Base-by-base conservation (phyloP, 805 yeast species). In the Starmerella riodocensis region DNA sequence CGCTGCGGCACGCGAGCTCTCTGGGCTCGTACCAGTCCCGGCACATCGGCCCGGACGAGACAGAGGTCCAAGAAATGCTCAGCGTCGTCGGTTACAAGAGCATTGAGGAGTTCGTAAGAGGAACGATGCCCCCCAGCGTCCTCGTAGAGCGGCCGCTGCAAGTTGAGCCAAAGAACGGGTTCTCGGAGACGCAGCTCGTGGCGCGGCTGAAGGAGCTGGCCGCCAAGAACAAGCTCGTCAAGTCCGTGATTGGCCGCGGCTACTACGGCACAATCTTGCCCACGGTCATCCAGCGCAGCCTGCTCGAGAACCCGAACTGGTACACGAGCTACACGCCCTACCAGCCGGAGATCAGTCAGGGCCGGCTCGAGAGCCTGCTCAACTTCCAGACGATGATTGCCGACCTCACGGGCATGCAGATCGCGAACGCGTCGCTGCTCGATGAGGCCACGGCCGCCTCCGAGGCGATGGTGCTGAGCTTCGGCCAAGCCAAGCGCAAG, bases 381-480 rank as follows among this genome's bases (percentile, higher is more conserved):
- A 91, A 91, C 61, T 91, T 72, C 64, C 98, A 91, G 64, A 91
- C 98, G n/a, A 67, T 88, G 54, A 69, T 91, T 13, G 62, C 85
- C 22, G 94, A 91, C 44, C 69, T 91, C 49, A 91, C 98, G 0
- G 98, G 97, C 1, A 68, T 91, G 62, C 79, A 84, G n/a, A 75
- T 91, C 53, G 86, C 97, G 36, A 91, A 91, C 58, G 93, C 96
- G 2, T 88, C 97, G 2, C 66, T 91, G 37, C 69, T 91, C 51
- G 98, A 91, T 60, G 98, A 91, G 65, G 96, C 91, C 34, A 80
- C 95, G 6, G 95, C 97, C 18, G 97, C 95, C 5, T 94, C 91
- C 30, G 98, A 88, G 63, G 96, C 97, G 19, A 78, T 91, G 88
- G 71, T 85, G 33, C 64, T 91, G 66, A 70, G 93, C 1, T 84